phyloP scores from a whole-genome alignment of 1,284 basidiomycete genomes.

The Vanrija humicola region DNA sequence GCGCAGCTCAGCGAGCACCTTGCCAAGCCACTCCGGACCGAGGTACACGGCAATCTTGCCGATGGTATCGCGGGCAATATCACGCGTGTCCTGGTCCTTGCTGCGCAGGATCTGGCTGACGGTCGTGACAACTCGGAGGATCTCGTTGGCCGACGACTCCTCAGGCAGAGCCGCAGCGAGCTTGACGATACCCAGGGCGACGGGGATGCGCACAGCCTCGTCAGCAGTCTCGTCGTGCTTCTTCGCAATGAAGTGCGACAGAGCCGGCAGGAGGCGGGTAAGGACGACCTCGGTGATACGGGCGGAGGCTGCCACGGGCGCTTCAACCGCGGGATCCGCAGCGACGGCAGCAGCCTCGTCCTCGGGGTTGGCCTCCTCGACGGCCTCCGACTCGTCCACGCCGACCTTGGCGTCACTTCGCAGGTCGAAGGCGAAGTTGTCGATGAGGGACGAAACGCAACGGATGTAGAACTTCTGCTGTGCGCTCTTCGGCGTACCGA shows the following conservation, averaged over 20 bases:
- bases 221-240: constrained; percentile 76
- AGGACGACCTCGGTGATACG: constrained; percentile 75
- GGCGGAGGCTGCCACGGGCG: constrained; percentile 10
- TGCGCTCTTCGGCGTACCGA: constrained; percentile 66
- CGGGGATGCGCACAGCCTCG: constrained; percentile 69
- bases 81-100: constrained; percentile 89
- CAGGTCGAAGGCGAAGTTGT: constrained; percentile 89
- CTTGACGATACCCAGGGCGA: constrained; percentile 81
- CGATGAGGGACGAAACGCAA: constrained; percentile 76
- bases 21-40: constrained; percentile 69
- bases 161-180: constrained; percentile 78
- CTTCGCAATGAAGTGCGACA: constrained; percentile 73
- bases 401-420: constrained; percentile 44
- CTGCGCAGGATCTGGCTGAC: constrained; percentile 84
- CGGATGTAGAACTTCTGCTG: constrained; percentile 82
- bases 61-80: constrained; percentile 78
- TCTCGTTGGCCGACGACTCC: constrained; percentile 65
- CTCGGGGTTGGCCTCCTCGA: constrained; percentile 35
- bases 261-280: constrained; percentile 65
- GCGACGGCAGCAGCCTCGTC: neutral
- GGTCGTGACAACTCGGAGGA: constrained; percentile 74
- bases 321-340: constrained; percentile 14
- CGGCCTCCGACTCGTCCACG: constrained; percentile 30
- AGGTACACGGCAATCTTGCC: constrained; percentile 74
- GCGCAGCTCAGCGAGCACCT: constrained; percentile 74